These are phyloP conservation scores for Cercospora nicotianae DNA, from an alignment of 2,329 filamentous ascomycete species.

Conservation along the genomic window DNA sequence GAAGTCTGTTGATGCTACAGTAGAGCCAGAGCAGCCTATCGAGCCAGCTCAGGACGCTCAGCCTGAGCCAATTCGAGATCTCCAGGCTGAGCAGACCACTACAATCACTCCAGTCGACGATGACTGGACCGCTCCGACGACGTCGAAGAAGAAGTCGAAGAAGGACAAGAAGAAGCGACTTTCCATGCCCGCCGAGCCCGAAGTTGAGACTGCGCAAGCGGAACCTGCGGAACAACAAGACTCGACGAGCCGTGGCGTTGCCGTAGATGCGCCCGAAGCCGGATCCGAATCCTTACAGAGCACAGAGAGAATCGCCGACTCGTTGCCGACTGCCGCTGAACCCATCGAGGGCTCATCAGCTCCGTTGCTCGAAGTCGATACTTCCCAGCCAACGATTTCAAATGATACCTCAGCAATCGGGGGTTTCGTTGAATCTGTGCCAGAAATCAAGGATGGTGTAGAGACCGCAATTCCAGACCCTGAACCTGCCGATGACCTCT, in stretches of 20 bases:
- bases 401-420: background rate
- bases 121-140: background rate
- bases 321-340: background rate
- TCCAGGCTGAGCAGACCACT: background rate
- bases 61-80: background rate
- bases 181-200: constrained; percentile 10
- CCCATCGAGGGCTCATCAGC: background rate
- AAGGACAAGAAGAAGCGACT: constrained; percentile 16
- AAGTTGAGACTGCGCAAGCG: background rate
- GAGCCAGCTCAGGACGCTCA: background rate
- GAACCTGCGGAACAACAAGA: constrained; percentile 1
- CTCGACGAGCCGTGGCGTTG: background rate
- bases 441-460: background rate
- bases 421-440: background rate
- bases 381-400: background rate
- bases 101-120: background rate
- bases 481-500: constrained; percentile 18
- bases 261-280: background rate
- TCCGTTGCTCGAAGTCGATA: background rate
- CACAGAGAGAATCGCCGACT: background rate
- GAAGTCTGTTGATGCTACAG: background rate
- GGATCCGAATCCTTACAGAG: background rate
- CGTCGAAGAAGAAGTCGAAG: constrained; percentile 3
- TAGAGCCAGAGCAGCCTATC: background rate
- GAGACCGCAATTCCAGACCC: background rate